These are phyloP conservation scores for Dissophora ornata DNA, from an alignment of 192 early-diverging fungal species.

Conservation along the genomic window DNA sequence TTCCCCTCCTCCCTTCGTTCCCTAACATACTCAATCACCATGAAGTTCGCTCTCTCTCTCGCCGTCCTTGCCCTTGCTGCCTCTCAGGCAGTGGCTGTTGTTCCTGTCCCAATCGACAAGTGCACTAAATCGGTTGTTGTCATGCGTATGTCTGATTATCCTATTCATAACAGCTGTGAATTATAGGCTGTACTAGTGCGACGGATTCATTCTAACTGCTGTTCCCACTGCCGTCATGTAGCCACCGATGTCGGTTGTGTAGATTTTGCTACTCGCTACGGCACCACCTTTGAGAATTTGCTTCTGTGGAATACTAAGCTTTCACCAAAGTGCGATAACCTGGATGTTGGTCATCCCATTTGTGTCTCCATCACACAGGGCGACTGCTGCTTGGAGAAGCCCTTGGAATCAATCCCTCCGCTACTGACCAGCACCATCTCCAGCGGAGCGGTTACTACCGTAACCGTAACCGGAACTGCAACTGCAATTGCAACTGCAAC, in stretches of 20 bases:
- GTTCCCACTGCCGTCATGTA: background rate
- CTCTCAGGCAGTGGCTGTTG: constrained; percentile 23
- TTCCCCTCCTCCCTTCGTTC: background rate
- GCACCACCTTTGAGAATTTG: constrained; percentile 12
- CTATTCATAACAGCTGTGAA: no score
- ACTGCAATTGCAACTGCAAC: no score
- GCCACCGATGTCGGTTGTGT: constrained; percentile 14
- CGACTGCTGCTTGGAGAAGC: constrained; percentile 7
- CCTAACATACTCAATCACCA: constrained; percentile 2
- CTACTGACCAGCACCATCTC: background rate
- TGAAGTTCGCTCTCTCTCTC: constrained; percentile 34
- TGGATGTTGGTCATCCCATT: constrained; percentile 21
- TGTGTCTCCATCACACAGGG: constrained; percentile 30
- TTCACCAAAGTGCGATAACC: background rate
- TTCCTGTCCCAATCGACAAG: constrained; percentile 19
- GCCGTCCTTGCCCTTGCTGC: constrained; percentile 27
- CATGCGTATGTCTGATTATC: constrained; percentile 12
- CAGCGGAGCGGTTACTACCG: background rate
- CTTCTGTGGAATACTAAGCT: constrained; percentile 24
- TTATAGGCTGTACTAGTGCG: no score
- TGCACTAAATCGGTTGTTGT: constrained; percentile 32
- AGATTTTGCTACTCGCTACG: constrained; percentile 9
- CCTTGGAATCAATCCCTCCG: background rate
- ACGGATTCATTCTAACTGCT: background rate
- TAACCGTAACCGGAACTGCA: background rate